Percentiles rank a stretch among this genome's conserved stretches.
Conservation (phyloP, 495 filamentous ascomycete genomes). For the Chlorociboria aeruginascens region DNA sequence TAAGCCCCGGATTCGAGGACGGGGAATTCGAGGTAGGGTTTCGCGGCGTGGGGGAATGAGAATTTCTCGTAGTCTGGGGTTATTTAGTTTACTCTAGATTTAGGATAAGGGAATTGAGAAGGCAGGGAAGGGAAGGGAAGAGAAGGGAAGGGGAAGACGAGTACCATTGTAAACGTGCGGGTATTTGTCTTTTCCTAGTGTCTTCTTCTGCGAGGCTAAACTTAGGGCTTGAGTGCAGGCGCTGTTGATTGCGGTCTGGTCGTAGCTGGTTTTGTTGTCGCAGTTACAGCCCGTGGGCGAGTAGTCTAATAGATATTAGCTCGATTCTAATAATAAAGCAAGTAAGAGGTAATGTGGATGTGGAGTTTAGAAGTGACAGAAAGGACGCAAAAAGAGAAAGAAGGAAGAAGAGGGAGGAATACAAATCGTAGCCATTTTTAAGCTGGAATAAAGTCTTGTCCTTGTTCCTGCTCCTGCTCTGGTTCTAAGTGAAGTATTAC, state of each 20-base stretch:
- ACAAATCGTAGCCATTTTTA: too few relatives aligned
- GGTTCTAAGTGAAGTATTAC: too few relatives aligned
- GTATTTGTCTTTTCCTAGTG: conserved; percentile 18
- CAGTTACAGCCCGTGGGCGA: conserved; percentile 16
- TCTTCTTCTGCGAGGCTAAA: conserved; percentile 16
- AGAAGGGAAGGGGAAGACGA: neutral
- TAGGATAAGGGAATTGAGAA: neutral
- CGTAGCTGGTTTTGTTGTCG: conserved; percentile 11
- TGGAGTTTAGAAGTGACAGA: too few relatives aligned
- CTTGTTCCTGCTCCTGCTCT: too few relatives aligned
- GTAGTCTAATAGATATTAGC: neutral
- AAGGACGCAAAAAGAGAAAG: too few relatives aligned
- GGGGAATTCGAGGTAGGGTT: conserved; percentile 22
- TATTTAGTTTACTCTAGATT: neutral
- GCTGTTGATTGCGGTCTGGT: conserved; percentile 8
- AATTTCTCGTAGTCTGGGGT: conserved; percentile 19
- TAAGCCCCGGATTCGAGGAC: conserved; percentile 15
- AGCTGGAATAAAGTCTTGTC: too few relatives aligned
- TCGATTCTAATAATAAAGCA: neutral
- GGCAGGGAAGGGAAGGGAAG: neutral
- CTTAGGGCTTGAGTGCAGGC: conserved; percentile 13
- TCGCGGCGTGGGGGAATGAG: conserved; percentile 16
- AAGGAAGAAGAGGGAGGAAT: too few relatives aligned
- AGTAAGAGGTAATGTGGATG: neutral
- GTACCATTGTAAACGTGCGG: conserved; percentile 20